A percentile compares a stretch with the other conserved stretches of the same genome.
phyloP scores from a whole-genome alignment of 2,329 filamentous ascomycete genomes.

The Claviceps capensis region DNA sequence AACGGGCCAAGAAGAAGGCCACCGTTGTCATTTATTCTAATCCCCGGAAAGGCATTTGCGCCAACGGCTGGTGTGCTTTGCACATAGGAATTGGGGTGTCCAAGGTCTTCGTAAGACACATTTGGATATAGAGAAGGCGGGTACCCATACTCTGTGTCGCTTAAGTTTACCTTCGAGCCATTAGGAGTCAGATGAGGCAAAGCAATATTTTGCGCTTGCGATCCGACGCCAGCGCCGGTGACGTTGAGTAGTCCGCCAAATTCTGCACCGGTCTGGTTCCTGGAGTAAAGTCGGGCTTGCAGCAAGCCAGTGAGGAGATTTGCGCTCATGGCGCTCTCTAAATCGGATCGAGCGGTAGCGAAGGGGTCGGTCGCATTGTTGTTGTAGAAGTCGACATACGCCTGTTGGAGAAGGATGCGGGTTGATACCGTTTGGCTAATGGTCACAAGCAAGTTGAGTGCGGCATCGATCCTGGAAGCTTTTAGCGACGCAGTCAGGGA shows the following conservation, averaged over 20 bases:
- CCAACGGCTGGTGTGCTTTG: conserved; percentile 27
- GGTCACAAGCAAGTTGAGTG: conserved; percentile 66
- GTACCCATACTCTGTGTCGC: conserved; percentile 51
- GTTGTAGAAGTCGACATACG: conserved; percentile 43
- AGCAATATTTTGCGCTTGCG: conserved; percentile 28
- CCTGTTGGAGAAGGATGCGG: conserved; percentile 42
- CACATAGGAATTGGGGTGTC: conserved; percentile 24
- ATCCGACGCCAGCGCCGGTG: conserved; percentile 33
- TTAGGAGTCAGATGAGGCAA: conserved; percentile 49
- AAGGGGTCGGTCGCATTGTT: conserved; percentile 42
- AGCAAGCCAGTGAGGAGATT: conserved; percentile 45
- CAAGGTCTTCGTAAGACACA: conserved; percentile 47
- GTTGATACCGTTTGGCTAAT: conserved; percentile 61
- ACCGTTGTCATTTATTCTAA: conserved; percentile 33
- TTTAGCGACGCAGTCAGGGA: conserved; percentile 75
- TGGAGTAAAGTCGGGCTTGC: conserved; percentile 61
- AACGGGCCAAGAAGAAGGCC: conserved; percentile 68
- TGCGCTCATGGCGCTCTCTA: conserved; percentile 55
- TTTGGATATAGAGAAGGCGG: conserved; percentile 65
- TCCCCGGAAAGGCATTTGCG: conserved; percentile 35
- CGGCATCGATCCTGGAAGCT: conserved; percentile 64
- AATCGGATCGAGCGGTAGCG: conserved; percentile 44
- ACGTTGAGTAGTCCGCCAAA: conserved; percentile 47
- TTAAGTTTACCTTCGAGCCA: conserved; percentile 45
- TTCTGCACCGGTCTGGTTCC: conserved; percentile 41